Evolutionary conservation across 2,329 filamentous ascomycete species (phyloP).

Genomic region (Colletotrichum lindemuthianum): DNA sequence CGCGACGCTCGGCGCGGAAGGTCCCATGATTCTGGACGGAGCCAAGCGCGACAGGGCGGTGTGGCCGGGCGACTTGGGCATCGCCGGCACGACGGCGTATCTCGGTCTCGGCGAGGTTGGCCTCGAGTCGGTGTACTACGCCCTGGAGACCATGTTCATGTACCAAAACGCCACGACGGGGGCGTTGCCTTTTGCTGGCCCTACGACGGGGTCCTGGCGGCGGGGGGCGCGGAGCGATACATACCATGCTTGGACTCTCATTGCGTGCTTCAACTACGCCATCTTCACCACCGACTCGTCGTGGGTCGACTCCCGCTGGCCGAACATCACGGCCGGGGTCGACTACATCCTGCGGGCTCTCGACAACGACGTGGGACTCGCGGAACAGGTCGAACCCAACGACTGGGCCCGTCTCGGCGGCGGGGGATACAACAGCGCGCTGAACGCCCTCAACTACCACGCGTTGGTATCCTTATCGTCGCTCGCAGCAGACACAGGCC

Average conservation of each 20-base stretch:
- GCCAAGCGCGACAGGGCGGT: slow-evolving; percentile 65
- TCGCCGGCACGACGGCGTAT: slow-evolving; percentile 60
- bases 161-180: slow-evolving; percentile 44
- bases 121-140: slow-evolving; percentile 57
- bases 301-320: slow-evolving; percentile 55
- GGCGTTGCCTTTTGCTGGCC: slow-evolving; percentile 39
- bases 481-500: slow-evolving; percentile 34
- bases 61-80: slow-evolving; percentile 68
- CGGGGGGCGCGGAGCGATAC: slow-evolving; percentile 37
- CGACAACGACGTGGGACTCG: slow-evolving; percentile 32
- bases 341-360: slow-evolving; percentile 34
- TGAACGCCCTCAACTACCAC: slow-evolving; percentile 46
- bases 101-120: slow-evolving; percentile 59
- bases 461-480: slow-evolving; percentile 39
- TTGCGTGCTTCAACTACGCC: slow-evolving; percentile 62
- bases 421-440: slow-evolving; percentile 44
- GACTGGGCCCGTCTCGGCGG: slow-evolving; percentile 45
- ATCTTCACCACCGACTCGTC: slow-evolving; percentile 56
- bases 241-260: slow-evolving; percentile 57
- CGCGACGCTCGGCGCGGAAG: slow-evolving; percentile 44
- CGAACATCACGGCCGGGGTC: slow-evolving; percentile 49
- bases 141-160: slow-evolving; percentile 54
- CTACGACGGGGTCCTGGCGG: slow-evolving; percentile 37
- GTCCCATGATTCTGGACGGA: slow-evolving; percentile 55
- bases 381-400: slow-evolving; percentile 38